A percentile compares a stretch with the other conserved stretches of the same genome.
Conservation (phyloP, 1,284 basidiomycete genomes). For the Ganoderma meredithae region DNA sequence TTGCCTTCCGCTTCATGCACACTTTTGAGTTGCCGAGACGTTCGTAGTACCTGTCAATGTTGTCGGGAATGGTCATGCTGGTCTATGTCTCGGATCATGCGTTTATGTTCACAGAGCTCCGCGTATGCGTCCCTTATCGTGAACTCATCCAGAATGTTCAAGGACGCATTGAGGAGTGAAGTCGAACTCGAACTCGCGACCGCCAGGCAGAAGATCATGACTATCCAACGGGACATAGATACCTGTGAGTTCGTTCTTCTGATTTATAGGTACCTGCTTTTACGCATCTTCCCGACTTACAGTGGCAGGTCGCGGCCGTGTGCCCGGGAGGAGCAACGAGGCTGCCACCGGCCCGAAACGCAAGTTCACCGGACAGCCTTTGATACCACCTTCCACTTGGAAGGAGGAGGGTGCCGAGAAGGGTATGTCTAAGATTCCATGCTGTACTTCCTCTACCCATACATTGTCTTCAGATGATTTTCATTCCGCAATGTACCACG, state of each 20-base stretch:
- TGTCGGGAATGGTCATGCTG: background rate
- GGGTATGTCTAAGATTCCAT: slow-evolving; percentile 31
- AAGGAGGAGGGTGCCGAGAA: slow-evolving; percentile 39
- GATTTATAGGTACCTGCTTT: background rate
- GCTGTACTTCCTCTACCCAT: background rate
- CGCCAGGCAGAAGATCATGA: slow-evolving; percentile 76
- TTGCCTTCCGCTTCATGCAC: background rate
- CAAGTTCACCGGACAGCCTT: slow-evolving; percentile 46
- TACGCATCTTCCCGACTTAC: slow-evolving; percentile 7
- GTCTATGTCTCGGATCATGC: slow-evolving; percentile 11
- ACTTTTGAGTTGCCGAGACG: background rate
- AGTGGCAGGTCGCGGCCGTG: slow-evolving; percentile 51
- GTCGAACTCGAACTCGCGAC: slow-evolving; percentile 81
- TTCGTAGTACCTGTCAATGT: slow-evolving; percentile 4
- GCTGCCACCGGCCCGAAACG: slow-evolving; percentile 39
- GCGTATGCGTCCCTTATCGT: background rate
- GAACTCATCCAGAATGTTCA: slow-evolving; percentile 25
- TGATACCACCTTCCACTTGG: slow-evolving; percentile 24
- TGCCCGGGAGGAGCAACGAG: slow-evolving; percentile 45
- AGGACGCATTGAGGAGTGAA: slow-evolving; percentile 73
- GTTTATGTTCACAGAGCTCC: slow-evolving; percentile 6
- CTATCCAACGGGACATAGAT: slow-evolving; percentile 69
- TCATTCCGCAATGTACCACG: slow-evolving; percentile 69
- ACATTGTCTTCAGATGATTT: slow-evolving; percentile 62
- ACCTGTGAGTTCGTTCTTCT: slow-evolving; percentile 48